Conservation (phyloP, 2,329 filamentous ascomycete genomes). For the Chaetomium strumarium region DNA sequence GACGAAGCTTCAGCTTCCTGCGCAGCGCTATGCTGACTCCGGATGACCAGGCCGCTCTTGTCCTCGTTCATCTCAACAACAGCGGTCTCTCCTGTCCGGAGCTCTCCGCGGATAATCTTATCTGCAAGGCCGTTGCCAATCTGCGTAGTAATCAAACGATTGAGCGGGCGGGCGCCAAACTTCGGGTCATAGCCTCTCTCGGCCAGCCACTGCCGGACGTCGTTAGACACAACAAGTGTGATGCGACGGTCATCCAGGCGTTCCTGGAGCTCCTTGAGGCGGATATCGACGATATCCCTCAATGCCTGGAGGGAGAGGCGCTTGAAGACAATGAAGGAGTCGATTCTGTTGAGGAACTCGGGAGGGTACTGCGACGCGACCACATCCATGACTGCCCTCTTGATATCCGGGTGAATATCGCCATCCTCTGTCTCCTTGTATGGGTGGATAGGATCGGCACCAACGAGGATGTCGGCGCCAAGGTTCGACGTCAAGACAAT, state of each 20-base stretch:
- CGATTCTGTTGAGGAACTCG: constrained; percentile 93
- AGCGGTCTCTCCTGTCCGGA: constrained; percentile 70
- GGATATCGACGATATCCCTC: constrained; percentile 89
- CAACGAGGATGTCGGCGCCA: constrained; percentile 84
- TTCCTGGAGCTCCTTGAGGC: constrained; percentile 74
- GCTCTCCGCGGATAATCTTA: constrained; percentile 79
- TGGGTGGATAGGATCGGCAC: constrained; percentile 58
- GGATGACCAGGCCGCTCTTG: constrained; percentile 48
- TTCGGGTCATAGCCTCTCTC: constrained; percentile 85
- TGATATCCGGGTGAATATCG: constrained; percentile 66
- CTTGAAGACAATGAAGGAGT: constrained; percentile 96
- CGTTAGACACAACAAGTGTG: constrained; percentile 60
- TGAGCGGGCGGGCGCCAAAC: constrained; percentile 85
- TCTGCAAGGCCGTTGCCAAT: constrained; percentile 86
- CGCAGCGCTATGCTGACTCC: neutral
- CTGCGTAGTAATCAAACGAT: constrained; percentile 83
- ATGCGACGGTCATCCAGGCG: constrained; percentile 84
- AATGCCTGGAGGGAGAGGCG: constrained; percentile 72
- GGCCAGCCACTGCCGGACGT: constrained; percentile 80
- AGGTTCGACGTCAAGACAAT: constrained; percentile 96
- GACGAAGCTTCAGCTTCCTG: neutral
- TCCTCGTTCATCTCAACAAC: constrained; percentile 62
- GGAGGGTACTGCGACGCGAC: constrained; percentile 72
- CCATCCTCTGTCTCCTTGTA: constrained; percentile 58
- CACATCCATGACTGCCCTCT: constrained; percentile 80